A percentile compares a stretch with the other conserved stretches of the same genome.
Conservation (phyloP, 129 eudicot genomes). For the Cynara cardunculus region DNA sequence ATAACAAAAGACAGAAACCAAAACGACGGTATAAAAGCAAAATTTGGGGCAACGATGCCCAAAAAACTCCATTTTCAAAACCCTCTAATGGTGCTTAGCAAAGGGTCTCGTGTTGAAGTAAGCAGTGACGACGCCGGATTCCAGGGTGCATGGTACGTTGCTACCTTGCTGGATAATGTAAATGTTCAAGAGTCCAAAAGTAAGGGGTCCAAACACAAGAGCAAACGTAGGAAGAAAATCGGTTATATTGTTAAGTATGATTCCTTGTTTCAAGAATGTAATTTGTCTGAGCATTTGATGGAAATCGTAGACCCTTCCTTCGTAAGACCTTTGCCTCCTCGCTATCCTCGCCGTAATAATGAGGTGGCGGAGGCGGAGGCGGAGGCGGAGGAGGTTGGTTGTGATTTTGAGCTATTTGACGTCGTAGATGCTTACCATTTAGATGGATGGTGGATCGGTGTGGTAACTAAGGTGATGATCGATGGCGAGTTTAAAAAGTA, state of each 20-base stretch:
- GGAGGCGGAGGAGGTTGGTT: not conserved
- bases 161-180: not conserved
- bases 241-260: conserved; percentile 39
- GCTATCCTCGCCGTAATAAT: not conserved
- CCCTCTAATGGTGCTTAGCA: conserved; percentile 6
- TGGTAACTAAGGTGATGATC: conserved; percentile 31
- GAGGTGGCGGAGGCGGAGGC: not conserved
- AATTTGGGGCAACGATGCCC: not conserved
- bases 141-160: conserved; percentile 33
- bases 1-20: no score
- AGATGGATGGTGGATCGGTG: conserved; percentile 92
- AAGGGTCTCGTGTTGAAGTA: conserved; percentile 23
- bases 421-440: conserved; percentile 54
- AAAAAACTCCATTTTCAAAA: not conserved
- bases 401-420: conserved; percentile 38
- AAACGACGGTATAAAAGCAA: not conserved
- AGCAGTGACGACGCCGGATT: conserved; percentile 28
- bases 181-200: not conserved
- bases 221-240: not conserved
- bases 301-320: conserved; percentile 34
- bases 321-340: conserved; percentile 55
- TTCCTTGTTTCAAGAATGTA: conserved; percentile 24
- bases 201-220: not conserved
- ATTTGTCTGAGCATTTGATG: conserved; percentile 20
- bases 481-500: conserved; percentile 16